A percentile compares a stretch with the other conserved stretches of the same genome.
Evolutionary conservation across 1,284 basidiomycete genomes (phyloP).

Genomic region (Anthracocystis setariae): DNA sequence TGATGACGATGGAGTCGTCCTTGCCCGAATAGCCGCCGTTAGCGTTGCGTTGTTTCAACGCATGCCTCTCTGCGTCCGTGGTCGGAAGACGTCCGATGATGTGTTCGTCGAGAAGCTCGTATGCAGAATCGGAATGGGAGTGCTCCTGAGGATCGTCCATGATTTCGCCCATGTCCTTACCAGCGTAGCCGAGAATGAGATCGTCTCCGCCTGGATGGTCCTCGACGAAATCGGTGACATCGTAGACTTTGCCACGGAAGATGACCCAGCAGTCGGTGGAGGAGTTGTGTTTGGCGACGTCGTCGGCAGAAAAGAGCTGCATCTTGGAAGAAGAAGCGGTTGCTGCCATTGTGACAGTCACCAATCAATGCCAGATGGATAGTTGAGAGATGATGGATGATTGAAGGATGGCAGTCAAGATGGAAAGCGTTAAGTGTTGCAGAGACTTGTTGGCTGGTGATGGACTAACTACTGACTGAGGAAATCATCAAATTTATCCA

Average conservation of each 20-base stretch:
- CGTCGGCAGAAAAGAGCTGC: slow-evolving; percentile 46
- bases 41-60: slow-evolving; percentile 21
- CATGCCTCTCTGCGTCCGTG: slow-evolving; percentile 41
- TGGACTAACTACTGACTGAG: no score
- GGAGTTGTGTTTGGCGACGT: slow-evolving; percentile 69
- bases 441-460: no score
- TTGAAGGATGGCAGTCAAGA: background rate
- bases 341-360: slow-evolving; percentile 23
- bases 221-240: slow-evolving; percentile 70
- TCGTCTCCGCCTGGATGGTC: slow-evolving; percentile 72
- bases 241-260: slow-evolving; percentile 70
- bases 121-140: slow-evolving; percentile 91
- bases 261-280: slow-evolving; percentile 75
- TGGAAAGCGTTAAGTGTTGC: no score
- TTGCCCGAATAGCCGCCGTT: slow-evolving; percentile 58
- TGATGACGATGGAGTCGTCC: slow-evolving; percentile 74
- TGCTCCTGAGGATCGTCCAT: slow-evolving; percentile 89
- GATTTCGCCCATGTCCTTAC: slow-evolving; percentile 80
- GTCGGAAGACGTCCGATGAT: slow-evolving; percentile 56
- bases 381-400: background rate
- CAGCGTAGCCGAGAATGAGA: slow-evolving; percentile 75
- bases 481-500: no score
- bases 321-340: slow-evolving; percentile 40
- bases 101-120: slow-evolving; percentile 87
- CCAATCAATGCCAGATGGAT: background rate